These are phyloP conservation scores for Penicillium decumbens DNA, from an alignment of 2,329 filamentous ascomycete genomes.

Conservation along the genomic window DNA sequence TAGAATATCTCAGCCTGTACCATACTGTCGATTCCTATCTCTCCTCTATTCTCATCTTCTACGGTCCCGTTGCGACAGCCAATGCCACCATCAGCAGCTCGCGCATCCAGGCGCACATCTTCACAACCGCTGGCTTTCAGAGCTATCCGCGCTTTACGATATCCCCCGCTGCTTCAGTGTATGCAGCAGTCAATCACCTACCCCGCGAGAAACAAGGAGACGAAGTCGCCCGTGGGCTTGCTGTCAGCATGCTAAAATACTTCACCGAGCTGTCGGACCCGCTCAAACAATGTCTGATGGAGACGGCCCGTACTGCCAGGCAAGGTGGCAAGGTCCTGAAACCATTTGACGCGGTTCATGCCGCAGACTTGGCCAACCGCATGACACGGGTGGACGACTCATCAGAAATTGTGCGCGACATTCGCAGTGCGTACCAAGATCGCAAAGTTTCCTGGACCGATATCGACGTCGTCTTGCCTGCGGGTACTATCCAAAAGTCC, in stretches of 20 bases:
- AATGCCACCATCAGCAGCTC: constrained; percentile 85
- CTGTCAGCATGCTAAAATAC: constrained; percentile 91
- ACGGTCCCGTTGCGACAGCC: constrained; percentile 82
- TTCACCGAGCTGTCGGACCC: constrained; percentile 77
- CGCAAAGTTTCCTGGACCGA: constrained; percentile 82
- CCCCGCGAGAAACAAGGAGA: constrained; percentile 94
- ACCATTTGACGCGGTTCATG: constrained; percentile 87
- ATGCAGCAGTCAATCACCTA: constrained; percentile 81
- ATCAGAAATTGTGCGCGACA: constrained; percentile 64
- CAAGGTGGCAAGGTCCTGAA: constrained; percentile 60
- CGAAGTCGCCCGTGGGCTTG: constrained; percentile 83
- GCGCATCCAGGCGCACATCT: constrained; percentile 89
- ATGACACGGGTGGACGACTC: constrained; percentile 80
- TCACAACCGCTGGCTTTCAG: constrained; percentile 81
- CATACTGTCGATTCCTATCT: constrained; percentile 78
- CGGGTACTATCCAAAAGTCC: constrained; percentile 65
- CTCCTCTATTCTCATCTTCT: constrained; percentile 81
- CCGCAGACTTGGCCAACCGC: constrained; percentile 78
- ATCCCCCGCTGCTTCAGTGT: constrained; percentile 86
- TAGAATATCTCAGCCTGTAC: constrained; percentile 80
- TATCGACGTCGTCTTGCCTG: constrained; percentile 77
- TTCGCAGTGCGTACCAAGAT: constrained; percentile 72
- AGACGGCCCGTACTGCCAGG: constrained; percentile 49
- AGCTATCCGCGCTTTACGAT: constrained; percentile 89
- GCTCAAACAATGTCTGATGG: constrained; percentile 66